Evolutionary conservation across 352 stramenopile genomes (phyloP), one percentile per base, ranked within the genome.

Genomic region (Globisporangium spinosum): DNA sequence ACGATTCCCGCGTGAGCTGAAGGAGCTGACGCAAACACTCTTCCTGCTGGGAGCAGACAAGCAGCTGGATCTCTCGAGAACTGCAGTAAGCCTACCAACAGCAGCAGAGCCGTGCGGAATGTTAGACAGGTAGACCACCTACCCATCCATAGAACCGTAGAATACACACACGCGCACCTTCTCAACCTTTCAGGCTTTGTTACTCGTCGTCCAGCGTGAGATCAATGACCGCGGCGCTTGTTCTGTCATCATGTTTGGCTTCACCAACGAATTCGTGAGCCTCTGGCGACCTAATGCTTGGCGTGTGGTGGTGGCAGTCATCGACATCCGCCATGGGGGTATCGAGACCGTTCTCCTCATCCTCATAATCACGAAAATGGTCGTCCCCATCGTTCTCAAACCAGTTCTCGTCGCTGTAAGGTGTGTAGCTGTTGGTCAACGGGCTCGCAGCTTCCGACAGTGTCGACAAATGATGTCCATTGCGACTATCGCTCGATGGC

Each of bases 331-430:
- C 20, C 58, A 40, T 55, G 22, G 5, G n/a, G 9, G 13, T 22
- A 4, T 62, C 34, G 2, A 20, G n/a, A 51, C 10, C 17, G 35
- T 34, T 10, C 17, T 25, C 43, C 13, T 34, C 55, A 3, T 35
- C 53, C 6, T 32, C 10, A 35, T 20, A 4, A 47, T 38, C 29
- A 8, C 32, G 9, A 61, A 45, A 27, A 4, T 23, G 17, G 20
- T 60, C 2, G 17, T 60, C 27, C 0, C n/a, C 54, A 35, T 76
- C 66, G 17, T 74, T 64, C 69, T 77, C 69, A 74, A 85, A 79
- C 75, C 73, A 85, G 6, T 53, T 61, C 53, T 77, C 51, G 0
- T 66, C 70, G 15, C 74, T 64, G 58, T 79, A 79, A 8, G 34
- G 20, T 66, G 13, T 20, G 54, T 17, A 12, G 29, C 2, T 35